Conservation (phyloP, 805 yeast species). For the Pichia heedii region DNA sequence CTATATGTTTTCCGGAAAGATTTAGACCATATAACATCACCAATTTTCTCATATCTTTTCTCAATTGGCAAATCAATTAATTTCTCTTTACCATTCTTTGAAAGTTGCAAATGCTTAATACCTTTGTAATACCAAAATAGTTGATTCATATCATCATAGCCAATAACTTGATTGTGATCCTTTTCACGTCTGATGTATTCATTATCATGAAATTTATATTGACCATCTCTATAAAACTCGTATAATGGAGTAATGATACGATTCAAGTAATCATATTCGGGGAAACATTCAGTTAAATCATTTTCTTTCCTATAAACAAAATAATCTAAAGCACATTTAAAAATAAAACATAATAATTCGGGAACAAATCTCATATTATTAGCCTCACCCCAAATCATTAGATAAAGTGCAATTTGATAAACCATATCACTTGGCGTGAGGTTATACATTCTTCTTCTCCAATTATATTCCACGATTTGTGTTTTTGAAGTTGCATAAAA, state of each 20-base stretch:
- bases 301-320: constrained; percentile 29
- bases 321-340: constrained; percentile 47
- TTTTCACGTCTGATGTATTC: constrained; percentile 52
- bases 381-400: constrained; percentile 71
- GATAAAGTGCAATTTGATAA: constrained; percentile 54
- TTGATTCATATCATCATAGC: constrained; percentile 49
- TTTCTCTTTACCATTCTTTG: constrained; percentile 23
- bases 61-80: constrained; percentile 24
- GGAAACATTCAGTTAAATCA: constrained; percentile 4
- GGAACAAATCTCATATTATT: constrained; percentile 51
- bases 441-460: constrained; percentile 58
- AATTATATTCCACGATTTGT: constrained; percentile 76
- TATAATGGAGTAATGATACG: constrained; percentile 41
- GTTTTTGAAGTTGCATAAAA: constrained; percentile 26
- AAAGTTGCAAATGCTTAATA: constrained; percentile 25
- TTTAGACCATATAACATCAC: constrained; percentile 32
- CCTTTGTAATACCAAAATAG: constrained; percentile 39
- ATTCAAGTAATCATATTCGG: constrained; percentile 27
- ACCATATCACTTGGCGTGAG: constrained; percentile 49
- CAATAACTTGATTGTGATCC: constrained; percentile 55
- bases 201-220: constrained; percentile 47
- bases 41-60: constrained; percentile 27
- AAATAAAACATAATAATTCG: constrained; percentile 44
- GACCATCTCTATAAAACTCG: constrained; percentile 58
- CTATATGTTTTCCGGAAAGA: constrained; percentile 37